Conservation (phyloP, 2,329 filamentous ascomycete species). For the Hypoxylon sp. region DNA sequence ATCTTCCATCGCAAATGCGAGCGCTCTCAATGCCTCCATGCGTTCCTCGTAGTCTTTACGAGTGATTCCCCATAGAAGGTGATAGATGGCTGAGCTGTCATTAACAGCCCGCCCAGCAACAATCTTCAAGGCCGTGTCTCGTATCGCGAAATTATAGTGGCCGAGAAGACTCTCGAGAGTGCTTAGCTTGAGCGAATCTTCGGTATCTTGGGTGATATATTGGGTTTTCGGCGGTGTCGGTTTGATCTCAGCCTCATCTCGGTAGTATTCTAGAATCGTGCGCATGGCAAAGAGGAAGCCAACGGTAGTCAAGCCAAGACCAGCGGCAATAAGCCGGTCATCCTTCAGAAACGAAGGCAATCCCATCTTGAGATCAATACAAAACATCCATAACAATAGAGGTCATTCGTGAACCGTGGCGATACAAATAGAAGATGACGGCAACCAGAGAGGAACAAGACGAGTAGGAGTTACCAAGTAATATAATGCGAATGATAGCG, state of each 20-base stretch:
- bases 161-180: slow-evolving; percentile 77
- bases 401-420: neutral
- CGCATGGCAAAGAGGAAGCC: slow-evolving; percentile 70
- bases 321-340: slow-evolving; percentile 67
- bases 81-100: slow-evolving; percentile 64
- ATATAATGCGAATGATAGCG: slow-evolving; percentile 7
- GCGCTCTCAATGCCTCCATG: slow-evolving; percentile 67
- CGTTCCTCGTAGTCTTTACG: slow-evolving; percentile 70
- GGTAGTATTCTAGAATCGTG: slow-evolving; percentile 69
- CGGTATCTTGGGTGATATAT: slow-evolving; percentile 81
- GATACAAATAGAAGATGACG: neutral
- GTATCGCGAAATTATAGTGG: slow-evolving; percentile 79
- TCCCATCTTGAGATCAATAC: slow-evolving; percentile 56
- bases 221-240: slow-evolving; percentile 74
- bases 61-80: slow-evolving; percentile 70
- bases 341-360: slow-evolving; percentile 58
- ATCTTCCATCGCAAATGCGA: slow-evolving; percentile 67
- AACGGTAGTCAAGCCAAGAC: slow-evolving; percentile 70
- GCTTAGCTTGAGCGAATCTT: slow-evolving; percentile 75
- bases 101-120: slow-evolving; percentile 70
- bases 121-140: slow-evolving; percentile 74
- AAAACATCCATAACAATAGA: slow-evolving; percentile 27
- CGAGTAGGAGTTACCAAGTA: neutral
- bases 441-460: neutral
- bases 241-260: slow-evolving; percentile 75